Base-by-base conservation (phyloP, 768 basidiomycete species). In the Boletellus emodensis region DNA sequence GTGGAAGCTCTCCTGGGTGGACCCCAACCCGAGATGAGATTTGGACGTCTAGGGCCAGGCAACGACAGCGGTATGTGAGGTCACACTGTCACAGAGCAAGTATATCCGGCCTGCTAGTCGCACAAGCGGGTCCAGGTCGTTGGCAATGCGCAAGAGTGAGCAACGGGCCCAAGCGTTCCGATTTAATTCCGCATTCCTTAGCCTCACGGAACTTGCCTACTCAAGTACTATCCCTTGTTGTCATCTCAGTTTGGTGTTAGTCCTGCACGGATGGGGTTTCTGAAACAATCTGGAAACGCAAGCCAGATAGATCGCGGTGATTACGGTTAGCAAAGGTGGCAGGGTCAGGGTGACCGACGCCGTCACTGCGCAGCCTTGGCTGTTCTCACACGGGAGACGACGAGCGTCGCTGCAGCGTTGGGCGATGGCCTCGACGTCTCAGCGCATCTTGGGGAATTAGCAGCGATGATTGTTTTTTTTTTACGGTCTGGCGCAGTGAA, bases 201-300 rank as follows among this genome's bases (percentile, higher is more conserved):
- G 24, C 40, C 34, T 34, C 26, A 36, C 33, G 28, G 34, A 40
- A 35, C 20, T n/a, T 30, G 33, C 15, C 33, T 10, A 10, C 15
- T 30, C 22, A 12, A 33, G 51, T 34, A 44, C 30, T 38, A 38
- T 18, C 37, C 22, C 39, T 43, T 36, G 42, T 35, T 53, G 55
- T 44, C 57, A 49, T 6, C 54, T 52, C 35, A 42, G 48, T 56
- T 55, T 45, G 48, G 58, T 22, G 40, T n/a, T 12, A 10, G 11
- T 26, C 40, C 33, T 30, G 44, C 44, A 17, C 26, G 36, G 44
- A 45, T 40, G 43, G 33, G 37, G 30, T 20, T 30, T 47, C 32
- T 48, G 47, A 41, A 36, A 49, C 46, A n/a, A 35, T 39, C 45
- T 39, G 47, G 45, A 20, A 40, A 48, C 37, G n/a, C 20, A 18